These are phyloP conservation scores for Fusarium sp. DNA, from an alignment of 2,329 filamentous ascomycete genomes.

Conservation along the genomic window DNA sequence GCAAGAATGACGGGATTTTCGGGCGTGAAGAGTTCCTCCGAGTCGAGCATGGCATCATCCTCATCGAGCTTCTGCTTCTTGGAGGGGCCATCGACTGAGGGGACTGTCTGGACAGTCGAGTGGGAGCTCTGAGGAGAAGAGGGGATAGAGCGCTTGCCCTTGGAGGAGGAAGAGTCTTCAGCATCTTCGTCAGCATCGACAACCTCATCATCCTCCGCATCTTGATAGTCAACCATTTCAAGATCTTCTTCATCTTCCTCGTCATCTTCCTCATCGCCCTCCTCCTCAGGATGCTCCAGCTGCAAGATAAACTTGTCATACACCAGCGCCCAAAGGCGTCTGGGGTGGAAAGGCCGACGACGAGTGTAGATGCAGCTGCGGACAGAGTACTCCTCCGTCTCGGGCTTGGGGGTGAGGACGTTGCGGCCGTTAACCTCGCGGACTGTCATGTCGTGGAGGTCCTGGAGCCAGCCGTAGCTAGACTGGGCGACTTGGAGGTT, in stretches of 20 bases:
- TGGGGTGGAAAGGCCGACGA: conserved; percentile 65
- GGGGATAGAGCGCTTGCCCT: conserved; percentile 26
- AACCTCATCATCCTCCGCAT: conserved; percentile 24
- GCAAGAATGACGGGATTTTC: conserved; percentile 60
- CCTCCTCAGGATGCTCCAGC: conserved; percentile 55
- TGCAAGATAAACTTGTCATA: conserved; percentile 65
- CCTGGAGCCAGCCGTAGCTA: conserved; percentile 77
- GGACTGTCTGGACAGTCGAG: conserved; percentile 40
- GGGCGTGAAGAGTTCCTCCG: conserved; percentile 49
- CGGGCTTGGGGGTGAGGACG: conserved; percentile 73
- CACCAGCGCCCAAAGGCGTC: conserved; percentile 57
- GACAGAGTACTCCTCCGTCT: conserved; percentile 80
- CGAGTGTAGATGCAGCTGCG: conserved; percentile 77
- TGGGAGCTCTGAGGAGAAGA: conserved; percentile 40
- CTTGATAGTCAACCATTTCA: conserved; percentile 32
- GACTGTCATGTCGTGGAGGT: conserved; percentile 75
- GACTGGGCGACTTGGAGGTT: conserved; percentile 72
- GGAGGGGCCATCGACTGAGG: conserved; percentile 26
- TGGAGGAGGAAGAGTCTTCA: conserved; percentile 26
- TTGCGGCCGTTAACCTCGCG: conserved; percentile 65
- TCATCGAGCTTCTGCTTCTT: conserved; percentile 31
- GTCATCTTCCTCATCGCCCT: conserved; percentile 49
- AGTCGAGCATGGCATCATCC: conserved; percentile 32
- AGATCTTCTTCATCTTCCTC: conserved; percentile 45
- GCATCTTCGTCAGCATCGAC: conserved; percentile 1